Base-by-base conservation (phyloP, 2,329 filamentous ascomycete genomes). In the Aulographum hederae region DNA sequence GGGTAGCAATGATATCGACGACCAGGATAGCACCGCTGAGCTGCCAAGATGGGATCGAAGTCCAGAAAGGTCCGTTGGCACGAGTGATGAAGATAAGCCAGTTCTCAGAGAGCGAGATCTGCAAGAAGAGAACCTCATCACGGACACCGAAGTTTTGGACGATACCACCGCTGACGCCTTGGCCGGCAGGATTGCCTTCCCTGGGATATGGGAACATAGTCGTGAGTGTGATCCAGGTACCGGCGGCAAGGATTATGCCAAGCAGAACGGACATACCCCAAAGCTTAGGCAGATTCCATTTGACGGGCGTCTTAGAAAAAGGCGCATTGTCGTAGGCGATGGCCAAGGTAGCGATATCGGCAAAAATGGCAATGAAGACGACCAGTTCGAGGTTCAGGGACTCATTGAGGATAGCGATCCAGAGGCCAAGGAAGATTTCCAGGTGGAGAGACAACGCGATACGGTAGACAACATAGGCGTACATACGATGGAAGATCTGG, bases 81-180 rank as follows among this genome's bases (percentile, higher is more conserved):
- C 84, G 81, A 41, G 82, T 92, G 60, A 92, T 86, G 65, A 93
- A 91, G 58, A 93, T 93, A 32, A 92, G 69, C 82, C 84, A 92
- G 63, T 91, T 93, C 67, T 92, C 80, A 37, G 82, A 85, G 33
- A 92, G 69, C 10, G 79, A 81, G 54, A 92, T 80, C 60, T 92
- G 72, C 23, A 93, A 73, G 69, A 92, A 92, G 47, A 93, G 58
- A 36, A 92, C 73, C 44, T 74, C 72, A 44, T 92, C 80, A 34
- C 79, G 61, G 50, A 75, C 69, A 67, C 82, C 82, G 45, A 77
- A 79, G 61, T 89, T 86, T 66, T 92, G 78, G 41, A 85, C 78
- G 45, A 92, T 86, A 68, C 82, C 82, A 45, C 78, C 78, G 43
- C 78, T 57, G 46, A 74, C 58, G 40, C 68, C 65, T 40, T 67